phyloP scores from a whole-genome alignment of 768 basidiomycete species.

The Galerina marginata region DNA sequence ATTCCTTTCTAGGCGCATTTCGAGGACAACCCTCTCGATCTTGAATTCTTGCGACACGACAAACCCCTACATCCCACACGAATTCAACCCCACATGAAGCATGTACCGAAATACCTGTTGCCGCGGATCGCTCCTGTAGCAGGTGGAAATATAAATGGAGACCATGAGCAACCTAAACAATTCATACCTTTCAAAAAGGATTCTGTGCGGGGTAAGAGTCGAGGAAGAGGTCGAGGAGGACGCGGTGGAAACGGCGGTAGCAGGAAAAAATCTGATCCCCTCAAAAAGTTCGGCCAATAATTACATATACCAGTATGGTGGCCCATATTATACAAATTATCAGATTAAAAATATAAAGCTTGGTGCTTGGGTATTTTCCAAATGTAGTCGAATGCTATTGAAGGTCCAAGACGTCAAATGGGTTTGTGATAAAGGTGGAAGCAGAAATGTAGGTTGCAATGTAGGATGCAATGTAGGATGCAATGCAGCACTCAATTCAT shows the following conservation, averaged over 20 bases:
- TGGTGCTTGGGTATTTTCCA: too few species aligned
- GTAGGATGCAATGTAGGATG: too few species aligned
- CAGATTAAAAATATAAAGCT: too few species aligned
- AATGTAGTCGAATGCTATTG: too few species aligned
- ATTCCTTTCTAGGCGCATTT: constrained; percentile 82
- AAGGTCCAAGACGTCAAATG: too few species aligned
- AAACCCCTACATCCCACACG: constrained; percentile 91
- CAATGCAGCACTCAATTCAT: too few species aligned
- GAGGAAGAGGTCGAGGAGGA: constrained; percentile 62
- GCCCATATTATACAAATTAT: too few species aligned
- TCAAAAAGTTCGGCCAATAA: constrained; percentile 72
- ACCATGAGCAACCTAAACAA: constrained; percentile 41
- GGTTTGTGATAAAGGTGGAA: too few species aligned
- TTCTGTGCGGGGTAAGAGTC: constrained; percentile 53
- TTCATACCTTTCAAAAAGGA: constrained; percentile 82
- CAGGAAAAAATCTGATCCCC: constrained; percentile 80
- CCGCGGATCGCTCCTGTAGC: constrained; percentile 76
- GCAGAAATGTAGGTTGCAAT: too few species aligned
- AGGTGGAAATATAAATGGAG: constrained; percentile 38
- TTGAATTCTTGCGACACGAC: constrained; percentile 93
- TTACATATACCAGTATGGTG: background rate
- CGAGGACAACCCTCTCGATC: constrained; percentile 93
- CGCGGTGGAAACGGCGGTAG: constrained; percentile 56
- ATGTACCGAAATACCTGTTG: constrained; percentile 91
- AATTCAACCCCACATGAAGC: constrained; percentile 93